phyloP scores from a whole-genome alignment of 768 basidiomycete species.

The Podaxis sp. region DNA sequence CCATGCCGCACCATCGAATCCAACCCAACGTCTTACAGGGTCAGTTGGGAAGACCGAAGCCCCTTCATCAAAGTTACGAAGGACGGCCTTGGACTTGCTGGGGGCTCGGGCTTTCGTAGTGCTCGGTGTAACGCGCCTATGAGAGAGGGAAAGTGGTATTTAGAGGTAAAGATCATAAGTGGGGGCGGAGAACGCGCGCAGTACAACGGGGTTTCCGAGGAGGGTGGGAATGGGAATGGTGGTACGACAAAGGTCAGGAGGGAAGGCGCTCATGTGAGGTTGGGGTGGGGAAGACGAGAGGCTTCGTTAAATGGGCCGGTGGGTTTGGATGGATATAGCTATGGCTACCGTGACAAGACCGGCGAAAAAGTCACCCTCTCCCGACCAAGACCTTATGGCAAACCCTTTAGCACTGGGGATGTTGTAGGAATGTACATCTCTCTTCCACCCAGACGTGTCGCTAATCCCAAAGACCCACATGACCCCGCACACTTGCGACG shows the following conservation, averaged over 20 bases:
- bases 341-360: conserved; percentile 86
- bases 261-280: conserved; percentile 74
- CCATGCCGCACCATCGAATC: conserved; percentile 83
- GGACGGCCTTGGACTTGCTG: conserved; percentile 73
- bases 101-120: conserved; percentile 89
- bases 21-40: conserved; percentile 64
- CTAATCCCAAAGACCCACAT: conserved; percentile 60
- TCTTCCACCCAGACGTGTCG: conserved; percentile 67
- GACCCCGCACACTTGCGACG: conserved; percentile 85
- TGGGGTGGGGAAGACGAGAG: conserved; percentile 93
- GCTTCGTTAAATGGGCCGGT: conserved; percentile 92
- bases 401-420: conserved; percentile 75
- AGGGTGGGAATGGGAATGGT: conserved; percentile 15
- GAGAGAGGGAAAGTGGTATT: conserved; percentile 89
- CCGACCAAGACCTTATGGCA: conserved; percentile 76
- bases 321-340: conserved; percentile 92
- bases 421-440: conserved; percentile 93
- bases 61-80: conserved; percentile 75
- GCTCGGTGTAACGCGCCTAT: conserved; percentile 89
- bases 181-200: conserved; percentile 61
- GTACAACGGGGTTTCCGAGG: background rate
- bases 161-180: conserved; percentile 81
- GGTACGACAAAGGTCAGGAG: conserved; percentile 49
- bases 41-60: conserved; percentile 92
- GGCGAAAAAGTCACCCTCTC: conserved; percentile 91